Conservation (phyloP, 148 eudicot genomes). For the Pouteria glomerata region DNA sequence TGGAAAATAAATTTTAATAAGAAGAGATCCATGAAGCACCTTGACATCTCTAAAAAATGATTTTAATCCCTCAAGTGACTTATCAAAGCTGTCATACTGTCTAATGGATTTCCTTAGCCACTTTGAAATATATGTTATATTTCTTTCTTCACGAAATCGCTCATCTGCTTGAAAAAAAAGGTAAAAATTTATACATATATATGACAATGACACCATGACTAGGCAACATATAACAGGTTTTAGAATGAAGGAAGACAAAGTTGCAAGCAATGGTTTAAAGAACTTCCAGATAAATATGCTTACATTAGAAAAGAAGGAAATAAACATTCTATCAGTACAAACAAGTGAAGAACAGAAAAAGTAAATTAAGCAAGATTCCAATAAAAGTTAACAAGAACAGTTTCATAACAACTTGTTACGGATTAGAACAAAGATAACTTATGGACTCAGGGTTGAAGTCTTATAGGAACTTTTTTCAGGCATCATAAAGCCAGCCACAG, state of each 20-base stretch:
- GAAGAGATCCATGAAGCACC: slow-evolving; percentile 27
- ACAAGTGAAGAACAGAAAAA: background rate
- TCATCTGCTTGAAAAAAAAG: slow-evolving; percentile 54
- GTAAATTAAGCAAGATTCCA: too few species aligned
- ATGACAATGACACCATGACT: background rate
- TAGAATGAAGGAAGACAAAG: background rate
- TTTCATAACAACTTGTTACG: too few species aligned
- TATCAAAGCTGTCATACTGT: slow-evolving; percentile 53
- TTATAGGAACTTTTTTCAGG: too few species aligned
- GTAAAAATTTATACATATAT: background rate
- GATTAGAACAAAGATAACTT: too few species aligned
- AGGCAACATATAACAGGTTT: background rate
- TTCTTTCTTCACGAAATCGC: slow-evolving; percentile 72
- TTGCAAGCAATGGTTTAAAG: background rate
- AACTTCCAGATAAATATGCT: background rate
- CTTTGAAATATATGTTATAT: slow-evolving; percentile 66
- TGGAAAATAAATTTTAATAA: background rate
- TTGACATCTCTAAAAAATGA: slow-evolving; percentile 69
- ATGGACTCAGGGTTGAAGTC: too few species aligned
- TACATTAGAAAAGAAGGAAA: background rate
- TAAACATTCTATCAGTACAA: background rate
- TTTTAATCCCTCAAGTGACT: slow-evolving; percentile 53
- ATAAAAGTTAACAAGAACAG: too few species aligned
- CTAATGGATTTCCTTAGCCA: slow-evolving; percentile 91
- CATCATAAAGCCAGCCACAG: too few species aligned